These are phyloP conservation scores for Erythrobasidium hasegawianum DNA, from an alignment of 1,284 basidiomycete genomes.

Conservation along the genomic window DNA sequence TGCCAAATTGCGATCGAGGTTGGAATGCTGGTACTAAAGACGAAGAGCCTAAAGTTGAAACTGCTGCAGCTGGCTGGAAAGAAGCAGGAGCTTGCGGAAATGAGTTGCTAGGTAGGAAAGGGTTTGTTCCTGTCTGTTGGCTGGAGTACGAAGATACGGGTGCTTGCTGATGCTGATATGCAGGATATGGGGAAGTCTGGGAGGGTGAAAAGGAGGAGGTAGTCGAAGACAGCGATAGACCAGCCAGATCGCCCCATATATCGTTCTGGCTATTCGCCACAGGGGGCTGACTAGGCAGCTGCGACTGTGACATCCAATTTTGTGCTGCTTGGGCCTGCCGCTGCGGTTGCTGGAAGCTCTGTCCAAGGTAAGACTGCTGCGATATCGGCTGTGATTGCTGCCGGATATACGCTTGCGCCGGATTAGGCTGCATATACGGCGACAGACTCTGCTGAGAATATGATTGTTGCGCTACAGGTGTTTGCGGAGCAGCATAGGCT, in stretches of 20 bases:
- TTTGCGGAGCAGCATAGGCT: too few species aligned
- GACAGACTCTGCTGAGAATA: too few species aligned
- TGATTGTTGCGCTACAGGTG: too few species aligned
- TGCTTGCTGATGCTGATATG: background rate
- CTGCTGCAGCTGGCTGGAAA: background rate
- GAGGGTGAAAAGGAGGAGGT: background rate
- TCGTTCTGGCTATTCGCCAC: background rate
- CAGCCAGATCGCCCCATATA: constrained; percentile 30
- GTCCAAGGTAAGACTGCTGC: background rate
- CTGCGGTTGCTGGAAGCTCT: background rate
- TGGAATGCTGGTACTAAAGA: background rate
- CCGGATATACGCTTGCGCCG: too few species aligned
- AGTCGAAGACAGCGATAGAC: constrained; percentile 15
- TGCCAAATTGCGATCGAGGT: background rate
- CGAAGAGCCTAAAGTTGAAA: background rate
- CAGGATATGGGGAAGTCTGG: background rate
- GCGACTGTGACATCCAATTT: constrained; percentile 7
- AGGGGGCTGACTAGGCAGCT: background rate
- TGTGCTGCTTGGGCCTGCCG: too few species aligned
- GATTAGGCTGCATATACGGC: too few species aligned
- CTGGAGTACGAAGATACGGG: too few species aligned
- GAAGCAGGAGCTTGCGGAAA: background rate
- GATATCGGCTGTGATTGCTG: background rate
- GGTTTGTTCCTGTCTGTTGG: background rate
- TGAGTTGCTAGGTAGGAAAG: background rate